Evolutionary conservation across 352 stramenopile genomes (phyloP).

Genomic region (Phytophthora ohioensis): DNA sequence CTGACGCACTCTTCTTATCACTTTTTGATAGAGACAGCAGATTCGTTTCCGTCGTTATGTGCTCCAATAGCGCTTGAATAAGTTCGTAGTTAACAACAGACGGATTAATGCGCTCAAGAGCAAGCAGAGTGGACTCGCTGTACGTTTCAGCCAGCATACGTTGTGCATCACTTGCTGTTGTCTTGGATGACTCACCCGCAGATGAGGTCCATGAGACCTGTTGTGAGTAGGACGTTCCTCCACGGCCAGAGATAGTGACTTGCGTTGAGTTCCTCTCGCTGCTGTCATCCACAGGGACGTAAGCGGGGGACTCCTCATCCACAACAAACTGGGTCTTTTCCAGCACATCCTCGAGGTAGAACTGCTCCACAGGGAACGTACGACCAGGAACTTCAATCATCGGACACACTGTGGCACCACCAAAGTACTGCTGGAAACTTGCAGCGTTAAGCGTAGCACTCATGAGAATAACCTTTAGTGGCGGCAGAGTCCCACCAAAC

Average conservation of each 20-base stretch:
- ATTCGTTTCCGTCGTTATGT: conserved; percentile 75
- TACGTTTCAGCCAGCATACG: conserved; percentile 64
- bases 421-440: conserved; percentile 97
- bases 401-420: conserved; percentile 78
- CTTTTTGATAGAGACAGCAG: conserved; percentile 36
- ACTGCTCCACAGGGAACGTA: conserved; percentile 97
- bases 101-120: conserved; percentile 88
- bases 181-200: conserved; percentile 35
- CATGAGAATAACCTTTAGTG: conserved; percentile 97
- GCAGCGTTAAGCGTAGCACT: conserved; percentile 96
- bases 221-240: conserved; percentile 68
- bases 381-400: conserved; percentile 93
- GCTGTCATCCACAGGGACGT: conserved; percentile 43
- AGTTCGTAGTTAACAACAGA: conserved; percentile 96
- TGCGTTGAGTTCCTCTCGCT: conserved; percentile 52
- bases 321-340: conserved; percentile 89
- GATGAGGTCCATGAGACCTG: conserved; percentile 65
- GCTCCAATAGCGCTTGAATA: conserved; percentile 89
- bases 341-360: conserved; percentile 95
- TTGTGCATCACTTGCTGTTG: conserved; percentile 27
- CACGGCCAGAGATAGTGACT: conserved; percentile 69
- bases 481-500: conserved; percentile 47
- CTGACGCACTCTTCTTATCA: conserved; percentile 66
- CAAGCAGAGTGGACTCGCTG: conserved; percentile 87
- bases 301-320: conserved; percentile 70